phyloP scores from a whole-genome alignment of 495 filamentous ascomycete species.

The Penicillium alfredii region DNA sequence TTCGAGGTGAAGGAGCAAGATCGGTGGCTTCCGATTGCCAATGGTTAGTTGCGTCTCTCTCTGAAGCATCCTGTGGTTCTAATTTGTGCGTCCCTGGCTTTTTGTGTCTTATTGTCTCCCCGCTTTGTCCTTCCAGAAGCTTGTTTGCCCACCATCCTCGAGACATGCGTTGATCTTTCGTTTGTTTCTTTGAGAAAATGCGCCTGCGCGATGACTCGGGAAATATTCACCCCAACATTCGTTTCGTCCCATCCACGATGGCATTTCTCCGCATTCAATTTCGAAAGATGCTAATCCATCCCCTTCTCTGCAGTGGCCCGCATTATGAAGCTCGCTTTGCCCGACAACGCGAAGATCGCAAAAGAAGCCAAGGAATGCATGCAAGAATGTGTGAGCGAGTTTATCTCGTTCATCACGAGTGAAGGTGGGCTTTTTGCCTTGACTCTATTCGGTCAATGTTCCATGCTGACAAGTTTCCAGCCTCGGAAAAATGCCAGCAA shows the following conservation, averaged over 20 bases:
- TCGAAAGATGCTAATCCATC: slow-evolving; percentile 72
- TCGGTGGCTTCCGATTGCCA: slow-evolving; percentile 99
- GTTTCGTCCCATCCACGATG: no score
- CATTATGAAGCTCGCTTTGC: slow-evolving; percentile 96
- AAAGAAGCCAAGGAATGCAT: slow-evolving; percentile 99
- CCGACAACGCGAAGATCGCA: slow-evolving; percentile 98
- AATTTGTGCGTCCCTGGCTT: slow-evolving; percentile 55
- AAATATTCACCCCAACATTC: no score
- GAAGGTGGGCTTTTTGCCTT: slow-evolving; percentile 61
- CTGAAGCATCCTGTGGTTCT: slow-evolving; percentile 47
- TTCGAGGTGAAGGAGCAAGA: slow-evolving; percentile 99
- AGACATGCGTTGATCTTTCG: no score
- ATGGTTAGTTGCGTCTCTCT: slow-evolving; percentile 80
- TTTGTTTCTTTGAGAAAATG: no score
- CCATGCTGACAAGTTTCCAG: slow-evolving; percentile 42
- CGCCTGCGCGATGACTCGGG: no score
- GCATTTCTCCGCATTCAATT: no score
- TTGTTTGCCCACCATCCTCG: slow-evolving; percentile 13
- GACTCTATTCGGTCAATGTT: not conserved
- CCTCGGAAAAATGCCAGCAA: slow-evolving; percentile 98
- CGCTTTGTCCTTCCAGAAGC: slow-evolving; percentile 6
- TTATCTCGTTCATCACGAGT: slow-evolving; percentile 99
- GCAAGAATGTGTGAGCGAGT: slow-evolving; percentile 99
- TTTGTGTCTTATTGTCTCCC: slow-evolving; percentile 9
- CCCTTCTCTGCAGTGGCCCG: slow-evolving; percentile 81